phyloP scores from a whole-genome alignment of 257 asterid genomes.

The Nicotiana noctiflora region DNA sequence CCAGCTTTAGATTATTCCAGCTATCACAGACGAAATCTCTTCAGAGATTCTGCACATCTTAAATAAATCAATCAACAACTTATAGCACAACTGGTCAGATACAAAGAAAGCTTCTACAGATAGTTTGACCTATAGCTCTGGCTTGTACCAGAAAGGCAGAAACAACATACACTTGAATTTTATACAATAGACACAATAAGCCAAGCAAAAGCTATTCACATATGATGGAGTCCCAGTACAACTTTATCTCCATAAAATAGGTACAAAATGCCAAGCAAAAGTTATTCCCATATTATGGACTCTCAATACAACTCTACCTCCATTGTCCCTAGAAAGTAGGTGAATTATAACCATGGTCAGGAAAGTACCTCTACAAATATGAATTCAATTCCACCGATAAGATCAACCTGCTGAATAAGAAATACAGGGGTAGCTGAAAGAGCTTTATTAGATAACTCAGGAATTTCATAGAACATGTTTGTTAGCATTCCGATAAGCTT shows the following conservation, averaged over 20 bases:
- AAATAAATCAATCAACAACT: not conserved
- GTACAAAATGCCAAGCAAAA: not conserved
- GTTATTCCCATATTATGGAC: not conserved
- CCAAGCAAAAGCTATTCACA: not conserved
- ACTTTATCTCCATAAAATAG: not conserved
- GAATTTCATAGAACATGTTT: slow-evolving; percentile 78
- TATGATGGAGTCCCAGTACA: not conserved
- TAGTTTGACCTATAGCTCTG: not conserved
- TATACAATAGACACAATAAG: not conserved
- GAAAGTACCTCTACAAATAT: slow-evolving; percentile 79
- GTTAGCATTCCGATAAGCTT: slow-evolving; percentile 93
- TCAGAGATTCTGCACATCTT: not conserved
- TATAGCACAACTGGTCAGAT: not conserved
- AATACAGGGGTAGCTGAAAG: slow-evolving; percentile 60
- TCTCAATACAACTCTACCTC: not conserved
- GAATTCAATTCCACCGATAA: slow-evolving; percentile 90
- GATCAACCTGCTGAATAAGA: slow-evolving; percentile 82
- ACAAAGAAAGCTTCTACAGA: not conserved
- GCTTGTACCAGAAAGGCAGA: not conserved
- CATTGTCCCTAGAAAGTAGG: no score
- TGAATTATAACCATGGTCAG: slow-evolving; percentile 13
- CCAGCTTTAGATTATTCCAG: slow-evolving; percentile 2
- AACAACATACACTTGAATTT: not conserved
- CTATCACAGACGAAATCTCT: not conserved
- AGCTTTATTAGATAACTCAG: slow-evolving; percentile 58